Conservation (phyloP, 1,284 basidiomycete species). For the Rhodotorula sp. region DNA sequence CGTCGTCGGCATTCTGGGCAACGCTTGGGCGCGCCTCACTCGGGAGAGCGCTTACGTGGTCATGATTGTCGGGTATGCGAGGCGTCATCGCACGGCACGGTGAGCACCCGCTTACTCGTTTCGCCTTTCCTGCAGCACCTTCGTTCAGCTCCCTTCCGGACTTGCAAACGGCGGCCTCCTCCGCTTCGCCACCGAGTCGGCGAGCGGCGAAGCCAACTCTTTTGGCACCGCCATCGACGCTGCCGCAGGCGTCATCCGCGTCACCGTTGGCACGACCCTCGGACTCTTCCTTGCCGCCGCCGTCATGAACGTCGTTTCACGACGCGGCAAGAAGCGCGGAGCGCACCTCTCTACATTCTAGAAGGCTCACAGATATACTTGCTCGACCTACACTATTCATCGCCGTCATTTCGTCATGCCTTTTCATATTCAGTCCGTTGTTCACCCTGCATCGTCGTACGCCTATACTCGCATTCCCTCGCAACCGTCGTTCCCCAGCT, state of each 20-base stretch:
- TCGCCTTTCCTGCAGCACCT: slow-evolving; percentile 53
- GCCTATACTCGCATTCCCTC: no score
- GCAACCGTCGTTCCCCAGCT: no score
- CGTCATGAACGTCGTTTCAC: slow-evolving; percentile 22
- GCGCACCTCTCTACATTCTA: slow-evolving; percentile 26
- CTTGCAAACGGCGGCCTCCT: slow-evolving; percentile 77
- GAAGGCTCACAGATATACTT: not conserved
- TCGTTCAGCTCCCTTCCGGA: slow-evolving; percentile 81
- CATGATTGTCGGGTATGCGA: slow-evolving; percentile 50
- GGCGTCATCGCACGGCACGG: no score
- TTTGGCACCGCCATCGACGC: slow-evolving; percentile 58
- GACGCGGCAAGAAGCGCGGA: slow-evolving; percentile 18
- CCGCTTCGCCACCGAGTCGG: slow-evolving; percentile 62
- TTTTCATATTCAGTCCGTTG: no score
- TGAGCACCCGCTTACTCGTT: no score
- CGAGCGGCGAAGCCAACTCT: slow-evolving; percentile 45
- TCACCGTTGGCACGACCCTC: slow-evolving; percentile 61
- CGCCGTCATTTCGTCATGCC: not conserved
- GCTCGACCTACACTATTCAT: not conserved
- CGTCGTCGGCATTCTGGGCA: slow-evolving; percentile 76
- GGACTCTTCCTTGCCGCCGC: slow-evolving; percentile 62
- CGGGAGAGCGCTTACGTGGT: slow-evolving; percentile 69
- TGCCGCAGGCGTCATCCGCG: slow-evolving; percentile 53
- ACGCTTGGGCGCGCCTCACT: slow-evolving; percentile 77
- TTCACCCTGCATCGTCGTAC: no score